These are phyloP conservation scores for Emergomyces pasteurianus DNA, from an alignment of 2,329 filamentous ascomycete species.

Conservation along the genomic window DNA sequence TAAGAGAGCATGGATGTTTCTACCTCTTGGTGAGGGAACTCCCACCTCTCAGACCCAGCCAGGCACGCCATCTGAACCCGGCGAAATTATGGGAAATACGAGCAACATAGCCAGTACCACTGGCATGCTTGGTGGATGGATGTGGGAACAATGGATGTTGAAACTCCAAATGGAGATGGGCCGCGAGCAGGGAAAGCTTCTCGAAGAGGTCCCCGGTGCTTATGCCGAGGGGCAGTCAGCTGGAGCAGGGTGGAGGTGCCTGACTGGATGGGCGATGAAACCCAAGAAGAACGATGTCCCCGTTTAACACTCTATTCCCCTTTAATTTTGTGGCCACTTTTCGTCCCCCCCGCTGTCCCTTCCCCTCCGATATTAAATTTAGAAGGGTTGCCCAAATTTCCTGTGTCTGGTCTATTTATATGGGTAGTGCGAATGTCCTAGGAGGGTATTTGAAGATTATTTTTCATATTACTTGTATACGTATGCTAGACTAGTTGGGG, in stretches of 20 bases:
- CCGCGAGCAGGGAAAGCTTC: slow-evolving; percentile 42
- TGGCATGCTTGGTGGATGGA: slow-evolving; percentile 74
- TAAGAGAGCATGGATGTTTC: slow-evolving; percentile 76
- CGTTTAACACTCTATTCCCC: not conserved
- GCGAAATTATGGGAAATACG: slow-evolving; percentile 51
- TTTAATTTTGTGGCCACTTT: not conserved
- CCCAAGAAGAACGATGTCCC: slow-evolving; percentile 17
- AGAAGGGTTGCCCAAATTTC: not conserved
- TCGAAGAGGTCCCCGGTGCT: slow-evolving; percentile 45
- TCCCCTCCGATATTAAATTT: not conserved
- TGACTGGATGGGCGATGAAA: slow-evolving; percentile 50
- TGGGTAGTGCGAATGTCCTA: no score
- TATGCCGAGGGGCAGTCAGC: slow-evolving; percentile 49
- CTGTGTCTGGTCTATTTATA: not conserved
- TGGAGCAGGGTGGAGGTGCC: slow-evolving; percentile 46
- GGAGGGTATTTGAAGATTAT: not conserved
- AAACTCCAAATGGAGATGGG: slow-evolving; percentile 79
- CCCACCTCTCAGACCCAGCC: slow-evolving; percentile 33
- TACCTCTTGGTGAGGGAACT: slow-evolving; percentile 58
- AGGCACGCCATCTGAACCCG: slow-evolving; percentile 30
- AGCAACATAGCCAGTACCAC: slow-evolving; percentile 62
- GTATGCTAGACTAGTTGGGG: not conserved
- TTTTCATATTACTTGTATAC: not conserved
- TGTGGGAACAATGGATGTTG: slow-evolving; percentile 94
- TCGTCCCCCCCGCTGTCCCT: not conserved